Base-by-base conservation (phyloP, 192 early-diverging fungal genomes). In the Pilobolus umbonatus region DNA sequence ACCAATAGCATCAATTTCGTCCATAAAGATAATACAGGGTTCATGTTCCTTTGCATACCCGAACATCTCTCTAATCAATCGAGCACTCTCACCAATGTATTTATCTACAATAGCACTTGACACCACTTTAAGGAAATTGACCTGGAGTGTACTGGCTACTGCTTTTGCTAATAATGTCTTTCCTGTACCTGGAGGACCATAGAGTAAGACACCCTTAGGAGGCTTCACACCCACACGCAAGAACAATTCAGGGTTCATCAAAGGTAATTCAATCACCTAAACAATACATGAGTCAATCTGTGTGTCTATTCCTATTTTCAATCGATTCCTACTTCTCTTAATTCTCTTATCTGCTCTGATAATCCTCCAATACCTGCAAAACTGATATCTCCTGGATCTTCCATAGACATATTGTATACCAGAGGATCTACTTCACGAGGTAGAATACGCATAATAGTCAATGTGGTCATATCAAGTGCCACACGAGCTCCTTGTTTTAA, bases 21-120 rank as follows among this genome's bases (percentile, higher is more conserved):
- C 97, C 95, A 99, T 99, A 65, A 99, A 99, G 36, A 99, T 99
- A 59, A 99, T 97, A 76, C 97, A 99, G 10, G 97, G 97, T 64
- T 99, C 94, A 72, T 99, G 97, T 69, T 98, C 95, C 60, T 88
- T 91, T 32, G 97, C 97, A 75, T 99, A 99, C 0, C 80, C 55
- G 86, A 99, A 99, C 97, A 99, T 99, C 75, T 99, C 97, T 28
- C 97, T 82, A 55, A 99, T 85, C 47, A 99, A 74, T 61, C 97
- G 76, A 40, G 97, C 95, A 77, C 90, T 93, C 77, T 99, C 97
- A 57, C 97, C 97, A 78, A 99, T 99, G 68, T 96, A 99, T 77
- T 99, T 99, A 82, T 99, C 97, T 3, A 99, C 95, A 74, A 99
- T 99, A 9, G 97, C 97, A 68, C 89, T 92, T 24, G 94, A 94